phyloP scores from a whole-genome alignment of 176 grass and related monocot species.

The Olyra latifolia region DNA sequence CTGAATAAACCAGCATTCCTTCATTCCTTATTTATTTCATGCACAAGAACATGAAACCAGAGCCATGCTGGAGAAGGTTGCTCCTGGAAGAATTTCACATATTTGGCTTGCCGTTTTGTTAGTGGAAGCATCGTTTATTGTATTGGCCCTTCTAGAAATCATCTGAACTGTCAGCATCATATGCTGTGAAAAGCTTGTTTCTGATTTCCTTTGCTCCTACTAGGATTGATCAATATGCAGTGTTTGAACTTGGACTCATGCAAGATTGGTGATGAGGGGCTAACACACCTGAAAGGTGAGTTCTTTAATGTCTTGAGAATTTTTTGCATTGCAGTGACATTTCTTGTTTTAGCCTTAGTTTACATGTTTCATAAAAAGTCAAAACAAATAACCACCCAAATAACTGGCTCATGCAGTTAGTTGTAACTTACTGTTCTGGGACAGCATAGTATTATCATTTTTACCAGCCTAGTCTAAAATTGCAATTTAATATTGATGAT shows the following conservation, averaged over 20 bases:
- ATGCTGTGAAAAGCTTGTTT: not conserved
- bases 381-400: not conserved
- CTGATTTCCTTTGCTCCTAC: constrained; percentile 35
- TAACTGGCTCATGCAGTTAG: not conserved
- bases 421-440: not conserved
- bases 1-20: not conserved
- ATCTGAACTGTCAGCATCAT: not conserved
- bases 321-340: not conserved
- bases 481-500: not conserved
- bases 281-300: constrained; percentile 78
- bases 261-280: constrained; percentile 78
- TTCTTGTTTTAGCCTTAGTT: not conserved
- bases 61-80: not conserved
- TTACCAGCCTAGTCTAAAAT: not conserved
- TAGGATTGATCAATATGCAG: constrained; percentile 88
- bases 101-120: constrained; percentile 2
- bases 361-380: not conserved
- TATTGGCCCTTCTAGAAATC: constrained; percentile 23
- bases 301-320: not conserved
- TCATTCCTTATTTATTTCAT: not conserved
- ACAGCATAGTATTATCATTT: not conserved
- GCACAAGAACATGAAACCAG: constrained; percentile 20
- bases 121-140: constrained; percentile 16
- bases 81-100: constrained; percentile 18
- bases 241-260: constrained; percentile 97